Conservation (phyloP, 2,329 filamentous ascomycete species). For the Fusarium sp. region DNA sequence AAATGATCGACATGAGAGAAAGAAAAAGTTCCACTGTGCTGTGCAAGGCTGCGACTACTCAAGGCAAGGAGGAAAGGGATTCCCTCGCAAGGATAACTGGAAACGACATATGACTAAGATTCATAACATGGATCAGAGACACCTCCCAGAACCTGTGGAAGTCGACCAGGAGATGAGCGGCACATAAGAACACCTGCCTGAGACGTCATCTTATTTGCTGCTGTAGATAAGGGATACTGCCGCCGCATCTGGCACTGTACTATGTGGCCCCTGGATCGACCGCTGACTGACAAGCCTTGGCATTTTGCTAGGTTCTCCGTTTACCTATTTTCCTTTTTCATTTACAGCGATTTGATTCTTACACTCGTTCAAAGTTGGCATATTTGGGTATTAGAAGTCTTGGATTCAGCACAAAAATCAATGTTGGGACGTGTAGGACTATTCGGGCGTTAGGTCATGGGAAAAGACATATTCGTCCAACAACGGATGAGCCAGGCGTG, state of each 20-base stretch:
- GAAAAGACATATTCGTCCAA: slow-evolving; percentile 31
- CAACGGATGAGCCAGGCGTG: slow-evolving; percentile 25
- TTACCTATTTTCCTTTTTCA: slow-evolving; percentile 1
- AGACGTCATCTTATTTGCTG: not conserved
- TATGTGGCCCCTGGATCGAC: not conserved
- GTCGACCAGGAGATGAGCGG: slow-evolving; percentile 48
- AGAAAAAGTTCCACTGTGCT: slow-evolving; percentile 67
- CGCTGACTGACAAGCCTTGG: not conserved
- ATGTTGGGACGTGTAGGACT: slow-evolving; percentile 21
- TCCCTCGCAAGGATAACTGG: slow-evolving; percentile 71
- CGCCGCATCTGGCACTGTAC: not conserved
- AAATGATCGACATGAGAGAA: slow-evolving; percentile 69
- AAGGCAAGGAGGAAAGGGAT: slow-evolving; percentile 64
- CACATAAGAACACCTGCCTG: slow-evolving; percentile 12
- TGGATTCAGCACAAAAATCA: slow-evolving; percentile 21
- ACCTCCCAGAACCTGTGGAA: slow-evolving; percentile 54
- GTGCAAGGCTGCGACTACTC: slow-evolving; percentile 65
- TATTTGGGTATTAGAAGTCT: slow-evolving; percentile 28
- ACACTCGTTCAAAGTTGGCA: slow-evolving; percentile 35
- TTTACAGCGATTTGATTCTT: slow-evolving; percentile 28
- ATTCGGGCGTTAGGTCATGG: slow-evolving; percentile 34
- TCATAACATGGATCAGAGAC: slow-evolving; percentile 55
- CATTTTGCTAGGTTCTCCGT: not conserved
- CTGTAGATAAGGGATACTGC: not conserved
- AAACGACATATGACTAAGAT: slow-evolving; percentile 70